A percentile compares a stretch with the other conserved stretches of the same genome.
Conservation (phyloP, 345 rosid genomes). For the Acer campestre region DNA sequence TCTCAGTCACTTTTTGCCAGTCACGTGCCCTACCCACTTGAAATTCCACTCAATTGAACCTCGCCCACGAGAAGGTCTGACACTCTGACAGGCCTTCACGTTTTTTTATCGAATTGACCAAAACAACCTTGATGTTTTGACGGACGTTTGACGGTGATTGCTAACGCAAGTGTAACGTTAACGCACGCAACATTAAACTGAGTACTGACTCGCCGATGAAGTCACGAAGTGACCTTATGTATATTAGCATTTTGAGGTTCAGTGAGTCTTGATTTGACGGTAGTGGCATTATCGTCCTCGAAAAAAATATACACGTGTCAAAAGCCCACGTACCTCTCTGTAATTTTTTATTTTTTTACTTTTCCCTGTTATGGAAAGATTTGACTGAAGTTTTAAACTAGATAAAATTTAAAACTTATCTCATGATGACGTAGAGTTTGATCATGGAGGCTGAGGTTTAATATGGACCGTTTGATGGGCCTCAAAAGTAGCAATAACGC, state of each 20-base stretch:
- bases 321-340: fast-evolving
- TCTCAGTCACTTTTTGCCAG: slow-evolving; percentile 18
- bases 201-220: background rate
- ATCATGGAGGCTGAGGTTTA: background rate
- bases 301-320: background rate
- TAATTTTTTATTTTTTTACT: fast-evolving
- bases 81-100: fast-evolving
- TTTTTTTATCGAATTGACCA: slow-evolving; percentile 22
- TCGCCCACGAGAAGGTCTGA: background rate
- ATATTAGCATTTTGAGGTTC: slow-evolving; percentile 8
- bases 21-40: slow-evolving; percentile 25
- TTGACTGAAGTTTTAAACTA: slow-evolving; percentile 14
- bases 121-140: slow-evolving; percentile 16
- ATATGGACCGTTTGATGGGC: slow-evolving; percentile 11
- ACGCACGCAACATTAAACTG: background rate
- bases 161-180: background rate
- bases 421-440: background rate
- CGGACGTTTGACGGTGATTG: slow-evolving; percentile 8
- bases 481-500: background rate
- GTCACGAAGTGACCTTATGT: background rate
- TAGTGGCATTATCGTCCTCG: slow-evolving; percentile 20
- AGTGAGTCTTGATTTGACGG: slow-evolving; percentile 32
- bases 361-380: slow-evolving; percentile 16
- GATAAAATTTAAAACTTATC: background rate
- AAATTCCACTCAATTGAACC: slow-evolving; percentile 1